These are phyloP conservation scores for Xylaria sp. DNA, from an alignment of 2,329 filamentous ascomycete species.

Conservation along the genomic window DNA sequence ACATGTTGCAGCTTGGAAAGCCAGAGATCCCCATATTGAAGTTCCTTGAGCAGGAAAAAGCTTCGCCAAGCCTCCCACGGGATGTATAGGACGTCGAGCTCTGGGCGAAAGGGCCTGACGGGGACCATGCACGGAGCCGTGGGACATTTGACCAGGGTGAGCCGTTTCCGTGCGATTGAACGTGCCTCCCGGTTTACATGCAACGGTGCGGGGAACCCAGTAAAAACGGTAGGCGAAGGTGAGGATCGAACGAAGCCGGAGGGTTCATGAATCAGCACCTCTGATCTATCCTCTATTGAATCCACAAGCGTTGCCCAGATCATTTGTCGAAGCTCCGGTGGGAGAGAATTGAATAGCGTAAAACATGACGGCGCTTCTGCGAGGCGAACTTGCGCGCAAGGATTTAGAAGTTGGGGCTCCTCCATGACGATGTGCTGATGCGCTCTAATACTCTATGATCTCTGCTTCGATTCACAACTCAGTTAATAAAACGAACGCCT, in stretches of 20 bases:
- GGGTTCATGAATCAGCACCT: not conserved
- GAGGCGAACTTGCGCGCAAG: not conserved
- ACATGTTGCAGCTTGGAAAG: not conserved
- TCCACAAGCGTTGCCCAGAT: not conserved
- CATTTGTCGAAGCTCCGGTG: not conserved
- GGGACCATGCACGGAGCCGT: conserved; percentile 17
- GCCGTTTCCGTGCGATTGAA: not conserved
- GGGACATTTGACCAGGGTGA: not conserved
- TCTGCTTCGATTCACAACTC: not conserved
- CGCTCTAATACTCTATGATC: not conserved
- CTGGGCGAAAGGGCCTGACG: conserved; percentile 12
- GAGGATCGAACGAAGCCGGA: not conserved
- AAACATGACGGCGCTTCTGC: not conserved
- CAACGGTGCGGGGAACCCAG: not conserved
- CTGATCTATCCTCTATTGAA: not conserved
- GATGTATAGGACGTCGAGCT: conserved; percentile 17
- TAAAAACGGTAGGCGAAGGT: not conserved
- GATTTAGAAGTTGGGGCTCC: not conserved
- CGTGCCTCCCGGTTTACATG: not conserved
- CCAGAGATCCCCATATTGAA: conserved; percentile 5
- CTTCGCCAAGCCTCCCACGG: conserved; percentile 22
- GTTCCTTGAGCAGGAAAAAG: conserved; percentile 21
- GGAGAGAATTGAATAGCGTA: not conserved
- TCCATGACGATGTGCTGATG: not conserved
- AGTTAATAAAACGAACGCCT: too few species aligned